These are phyloP conservation scores for Alternaria tenuissima DNA, from an alignment of 2,329 filamentous ascomycete genomes.

Conservation along the genomic window DNA sequence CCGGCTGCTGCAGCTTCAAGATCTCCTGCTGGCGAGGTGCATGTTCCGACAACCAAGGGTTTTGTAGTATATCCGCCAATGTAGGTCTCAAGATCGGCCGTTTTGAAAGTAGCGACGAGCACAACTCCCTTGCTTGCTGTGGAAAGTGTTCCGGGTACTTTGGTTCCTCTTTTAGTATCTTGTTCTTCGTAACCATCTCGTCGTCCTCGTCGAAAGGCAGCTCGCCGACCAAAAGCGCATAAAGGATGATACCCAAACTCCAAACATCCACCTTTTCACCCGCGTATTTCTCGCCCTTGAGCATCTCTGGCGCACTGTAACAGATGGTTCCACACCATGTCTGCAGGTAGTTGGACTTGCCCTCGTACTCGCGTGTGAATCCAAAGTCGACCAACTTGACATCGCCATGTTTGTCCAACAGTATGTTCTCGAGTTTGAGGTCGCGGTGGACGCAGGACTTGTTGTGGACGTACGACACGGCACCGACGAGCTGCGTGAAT, in stretches of 20 bases:
- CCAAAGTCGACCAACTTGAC: slow-evolving; percentile 98
- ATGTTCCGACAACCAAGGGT: slow-evolving; percentile 87
- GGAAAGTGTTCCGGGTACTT: slow-evolving; percentile 83
- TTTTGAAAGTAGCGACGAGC: slow-evolving; percentile 86
- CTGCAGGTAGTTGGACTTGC: slow-evolving; percentile 90
- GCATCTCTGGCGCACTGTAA: slow-evolving; percentile 98
- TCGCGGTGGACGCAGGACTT: slow-evolving; percentile 97
- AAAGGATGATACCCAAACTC: slow-evolving; percentile 86
- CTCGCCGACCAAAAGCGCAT: slow-evolving; percentile 82
- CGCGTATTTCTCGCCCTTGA: slow-evolving; percentile 97
- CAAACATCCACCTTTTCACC: slow-evolving; percentile 98
- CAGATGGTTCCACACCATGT: slow-evolving; percentile 98
- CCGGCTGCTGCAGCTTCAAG: slow-evolving; percentile 78
- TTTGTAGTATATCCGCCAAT: slow-evolving; percentile 82
- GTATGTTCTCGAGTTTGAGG: slow-evolving; percentile 93
- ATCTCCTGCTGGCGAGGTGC: slow-evolving; percentile 90
- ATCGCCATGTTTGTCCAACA: slow-evolving; percentile 95
- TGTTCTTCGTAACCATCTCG: slow-evolving; percentile 83
- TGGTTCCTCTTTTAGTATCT: slow-evolving; percentile 86
- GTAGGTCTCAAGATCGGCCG: slow-evolving; percentile 83
- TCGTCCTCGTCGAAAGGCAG: slow-evolving; percentile 97
- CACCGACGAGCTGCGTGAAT: slow-evolving; percentile 93
- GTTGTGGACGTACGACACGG: slow-evolving; percentile 92
- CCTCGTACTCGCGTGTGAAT: slow-evolving; percentile 97
- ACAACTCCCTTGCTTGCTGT: slow-evolving; percentile 76